phyloP scores from a whole-genome alignment of 139 green algal genomes.

The Chloropicon primus region DNA sequence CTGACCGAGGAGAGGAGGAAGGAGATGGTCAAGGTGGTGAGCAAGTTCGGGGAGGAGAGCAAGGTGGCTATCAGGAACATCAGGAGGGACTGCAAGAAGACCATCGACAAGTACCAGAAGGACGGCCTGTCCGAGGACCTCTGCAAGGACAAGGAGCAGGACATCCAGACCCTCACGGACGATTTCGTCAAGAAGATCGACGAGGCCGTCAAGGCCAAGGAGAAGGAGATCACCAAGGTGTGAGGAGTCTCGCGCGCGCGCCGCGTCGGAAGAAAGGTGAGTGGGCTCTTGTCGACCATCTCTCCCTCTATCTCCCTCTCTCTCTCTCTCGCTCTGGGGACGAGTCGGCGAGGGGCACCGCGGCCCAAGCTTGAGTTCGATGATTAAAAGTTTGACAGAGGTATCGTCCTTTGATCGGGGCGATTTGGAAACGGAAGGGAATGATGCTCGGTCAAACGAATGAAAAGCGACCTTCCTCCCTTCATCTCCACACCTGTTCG shows the following conservation, averaged over 20 bases:
- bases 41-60: slow-evolving; percentile 83
- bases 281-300: too few species aligned
- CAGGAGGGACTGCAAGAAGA: slow-evolving; percentile 79
- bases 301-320: too few species aligned
- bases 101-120: slow-evolving; percentile 37
- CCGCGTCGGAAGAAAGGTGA: too few species aligned
- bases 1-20: slow-evolving; percentile 89
- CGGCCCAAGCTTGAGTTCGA: too few species aligned
- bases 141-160: slow-evolving; percentile 32
- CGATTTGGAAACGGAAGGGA: too few species aligned
- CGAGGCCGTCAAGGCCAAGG: slow-evolving; percentile 62
- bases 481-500: too few species aligned
- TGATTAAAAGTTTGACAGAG: too few species aligned
- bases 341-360: too few species aligned
- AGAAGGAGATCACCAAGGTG: slow-evolving; percentile 75
- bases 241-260: slow-evolving; percentile 23
- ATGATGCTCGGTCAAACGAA: too few species aligned
- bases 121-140: slow-evolving; percentile 50
- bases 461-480: too few species aligned
- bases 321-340: too few species aligned
- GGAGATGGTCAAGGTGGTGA: slow-evolving; percentile 66
- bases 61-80: slow-evolving; percentile 74
- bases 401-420: too few species aligned
- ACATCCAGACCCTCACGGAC: slow-evolving; percentile 71
- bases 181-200: slow-evolving; percentile 75